phyloP scores from a whole-genome alignment of 2,329 filamentous ascomycete genomes.

The Aspergillus tanneri region DNA sequence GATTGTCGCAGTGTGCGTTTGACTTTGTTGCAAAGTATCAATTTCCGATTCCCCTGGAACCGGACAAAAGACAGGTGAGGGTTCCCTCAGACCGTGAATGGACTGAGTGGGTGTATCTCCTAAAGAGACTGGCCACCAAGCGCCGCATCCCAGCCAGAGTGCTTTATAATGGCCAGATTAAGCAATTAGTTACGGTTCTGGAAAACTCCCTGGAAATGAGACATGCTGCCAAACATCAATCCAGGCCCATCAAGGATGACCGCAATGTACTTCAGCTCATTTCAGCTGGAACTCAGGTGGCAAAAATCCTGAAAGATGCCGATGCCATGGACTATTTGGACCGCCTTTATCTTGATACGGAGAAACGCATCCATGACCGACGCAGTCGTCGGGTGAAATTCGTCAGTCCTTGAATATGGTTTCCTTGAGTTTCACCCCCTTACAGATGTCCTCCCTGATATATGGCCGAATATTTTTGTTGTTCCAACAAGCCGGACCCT shows the following conservation, averaged over 20 bases:
- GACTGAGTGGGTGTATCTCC: constrained; percentile 88
- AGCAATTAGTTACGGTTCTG: constrained; percentile 82
- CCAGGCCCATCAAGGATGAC: constrained; percentile 80
- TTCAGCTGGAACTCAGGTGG: constrained; percentile 81
- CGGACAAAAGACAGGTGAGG: constrained; percentile 76
- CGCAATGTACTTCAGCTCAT: constrained; percentile 85
- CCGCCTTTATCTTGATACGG: constrained; percentile 76
- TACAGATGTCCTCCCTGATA: constrained; percentile 12
- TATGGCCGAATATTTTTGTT: constrained; percentile 10
- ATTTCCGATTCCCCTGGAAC: constrained; percentile 80
- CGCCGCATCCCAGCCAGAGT: constrained; percentile 79
- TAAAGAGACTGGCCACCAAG: constrained; percentile 83
- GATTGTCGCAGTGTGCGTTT: constrained; percentile 80
- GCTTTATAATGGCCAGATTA: constrained; percentile 86
- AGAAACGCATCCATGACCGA: constrained; percentile 73
- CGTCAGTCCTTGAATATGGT: constrained; percentile 27
- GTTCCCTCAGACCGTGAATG: constrained; percentile 76
- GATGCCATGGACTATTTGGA: constrained; percentile 80
- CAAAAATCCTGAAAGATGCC: constrained; percentile 82
- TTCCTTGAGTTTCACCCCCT: background rate
- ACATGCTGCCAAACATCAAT: constrained; percentile 80
- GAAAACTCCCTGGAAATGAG: constrained; percentile 88
- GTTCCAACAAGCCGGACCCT: background rate
- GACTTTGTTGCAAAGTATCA: constrained; percentile 90
- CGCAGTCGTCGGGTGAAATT: constrained; percentile 40